Conservation (phyloP, 306 rosid species). For the Quercus parvula region DNA sequence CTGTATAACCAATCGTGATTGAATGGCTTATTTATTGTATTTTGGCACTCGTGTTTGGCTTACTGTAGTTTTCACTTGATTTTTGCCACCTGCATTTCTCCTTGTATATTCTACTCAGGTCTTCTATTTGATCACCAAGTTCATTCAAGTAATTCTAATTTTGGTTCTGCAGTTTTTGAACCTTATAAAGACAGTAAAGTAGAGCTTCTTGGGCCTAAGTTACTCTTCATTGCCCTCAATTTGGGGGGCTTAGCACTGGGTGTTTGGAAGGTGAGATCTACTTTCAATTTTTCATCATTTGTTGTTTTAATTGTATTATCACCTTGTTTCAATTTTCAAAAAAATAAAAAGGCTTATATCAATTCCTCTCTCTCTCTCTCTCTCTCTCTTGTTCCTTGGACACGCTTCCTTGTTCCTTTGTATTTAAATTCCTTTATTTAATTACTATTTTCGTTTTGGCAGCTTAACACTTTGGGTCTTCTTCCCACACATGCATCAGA, state of each 20-base stretch:
- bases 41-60: not conserved
- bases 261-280: slow-evolving; percentile 18
- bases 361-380: no score
- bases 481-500: slow-evolving; percentile 97
- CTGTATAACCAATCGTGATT: not conserved
- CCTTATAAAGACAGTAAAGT: slow-evolving; percentile 91
- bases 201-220: slow-evolving; percentile 90
- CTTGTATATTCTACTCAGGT: not conserved
- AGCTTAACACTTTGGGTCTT: slow-evolving; percentile 95
- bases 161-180: slow-evolving; percentile 78
- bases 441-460: slow-evolving; percentile 19
- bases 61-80: not conserved
- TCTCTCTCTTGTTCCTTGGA: no score
- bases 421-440: not conserved
- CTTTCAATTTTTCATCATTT: not conserved
- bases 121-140: slow-evolving; percentile 5
- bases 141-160: not conserved
- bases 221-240: slow-evolving; percentile 89
- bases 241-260: slow-evolving; percentile 91
- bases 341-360: no score
- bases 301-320: no score
- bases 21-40: not conserved
- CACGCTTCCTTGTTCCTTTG: not conserved
- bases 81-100: not conserved
- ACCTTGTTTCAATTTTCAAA: no score